These are phyloP conservation scores for Marchantia paleacea DNA, from an alignment of 225 moss, liverwort and hornwort species.

Conservation along the genomic window DNA sequence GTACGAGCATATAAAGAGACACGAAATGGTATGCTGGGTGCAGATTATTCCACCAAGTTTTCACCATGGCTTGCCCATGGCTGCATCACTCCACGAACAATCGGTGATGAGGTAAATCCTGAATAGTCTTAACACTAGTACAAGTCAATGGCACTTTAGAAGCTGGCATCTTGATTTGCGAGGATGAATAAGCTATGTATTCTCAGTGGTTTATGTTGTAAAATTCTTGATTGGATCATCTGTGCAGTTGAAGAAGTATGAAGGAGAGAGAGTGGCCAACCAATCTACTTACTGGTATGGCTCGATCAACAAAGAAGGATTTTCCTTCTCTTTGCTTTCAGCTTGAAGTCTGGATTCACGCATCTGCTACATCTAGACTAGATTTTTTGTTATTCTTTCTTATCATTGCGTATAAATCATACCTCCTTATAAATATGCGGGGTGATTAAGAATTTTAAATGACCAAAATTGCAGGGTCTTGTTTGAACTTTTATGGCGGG, in stretches of 20 bases:
- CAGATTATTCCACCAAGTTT: slow-evolving; percentile 96
- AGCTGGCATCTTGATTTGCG: background rate
- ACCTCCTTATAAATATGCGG: no score
- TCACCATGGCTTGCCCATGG: slow-evolving; percentile 99
- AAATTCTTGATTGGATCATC: background rate
- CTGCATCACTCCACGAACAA: slow-evolving; percentile 80
- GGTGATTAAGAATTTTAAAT: background rate
- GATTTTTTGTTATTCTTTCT: no score
- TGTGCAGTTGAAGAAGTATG: slow-evolving; percentile 80
- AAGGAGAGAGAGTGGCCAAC: slow-evolving; percentile 82
- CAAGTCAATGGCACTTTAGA: background rate
- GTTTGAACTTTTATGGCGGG: slow-evolving; percentile 98
- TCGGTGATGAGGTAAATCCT: slow-evolving; percentile 75
- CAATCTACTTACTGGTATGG: slow-evolving; percentile 94
- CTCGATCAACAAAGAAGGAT: background rate
- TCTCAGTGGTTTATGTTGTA: background rate
- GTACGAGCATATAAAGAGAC: slow-evolving; percentile 87
- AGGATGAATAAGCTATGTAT: background rate
- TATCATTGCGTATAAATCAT: no score
- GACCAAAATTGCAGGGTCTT: slow-evolving; percentile 54
- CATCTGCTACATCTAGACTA: no score
- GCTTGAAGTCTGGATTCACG: no score
- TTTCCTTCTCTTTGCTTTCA: no score
- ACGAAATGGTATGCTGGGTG: slow-evolving; percentile 95
- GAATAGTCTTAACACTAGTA: background rate